Percentiles rank a stretch among this genome's conserved stretches.
These are phyloP conservation scores for Sugiyamaella neomexicana DNA, from an alignment of 1,139 yeast species.

Conservation along the genomic window DNA sequence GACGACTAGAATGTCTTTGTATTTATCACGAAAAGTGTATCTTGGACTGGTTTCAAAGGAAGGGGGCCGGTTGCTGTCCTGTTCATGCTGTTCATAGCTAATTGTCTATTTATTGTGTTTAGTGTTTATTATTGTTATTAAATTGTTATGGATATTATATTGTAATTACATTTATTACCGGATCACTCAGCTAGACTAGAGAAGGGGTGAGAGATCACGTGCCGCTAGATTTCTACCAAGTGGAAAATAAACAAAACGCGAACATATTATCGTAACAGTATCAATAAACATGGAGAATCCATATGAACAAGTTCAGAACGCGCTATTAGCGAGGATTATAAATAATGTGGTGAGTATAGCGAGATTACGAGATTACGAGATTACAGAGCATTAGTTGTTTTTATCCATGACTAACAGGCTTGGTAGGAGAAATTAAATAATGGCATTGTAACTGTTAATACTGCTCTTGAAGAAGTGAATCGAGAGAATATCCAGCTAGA, in stretches of 20 bases:
- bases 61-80: constrained; percentile 85
- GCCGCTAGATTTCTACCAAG: no score
- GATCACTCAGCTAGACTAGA: no score
- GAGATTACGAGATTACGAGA: no score
- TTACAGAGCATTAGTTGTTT: background rate
- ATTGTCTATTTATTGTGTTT: constrained; percentile 1
- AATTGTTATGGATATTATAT: no score
- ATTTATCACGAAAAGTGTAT: constrained; percentile 91
- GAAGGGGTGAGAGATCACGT: no score
- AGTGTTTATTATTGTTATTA: background rate
- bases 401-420: background rate
- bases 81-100: constrained; percentile 57
- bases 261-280: no score
- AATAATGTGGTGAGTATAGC: constrained; percentile 45
- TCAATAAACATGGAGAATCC: constrained; percentile 70
- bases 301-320: constrained; percentile 82
- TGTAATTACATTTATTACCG: no score
- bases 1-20: constrained; percentile 90
- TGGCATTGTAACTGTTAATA: constrained; percentile 64
- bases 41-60: constrained; percentile 83
- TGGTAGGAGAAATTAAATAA: constrained; percentile 64
- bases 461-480: constrained; percentile 60
- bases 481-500: constrained; percentile 70
- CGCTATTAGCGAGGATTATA: constrained; percentile 72
- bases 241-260: no score